Evolutionary conservation across 345 rosid genomes (phyloP), one percentile per base, ranked within the genome.

Genomic region (Brassica incana): DNA sequence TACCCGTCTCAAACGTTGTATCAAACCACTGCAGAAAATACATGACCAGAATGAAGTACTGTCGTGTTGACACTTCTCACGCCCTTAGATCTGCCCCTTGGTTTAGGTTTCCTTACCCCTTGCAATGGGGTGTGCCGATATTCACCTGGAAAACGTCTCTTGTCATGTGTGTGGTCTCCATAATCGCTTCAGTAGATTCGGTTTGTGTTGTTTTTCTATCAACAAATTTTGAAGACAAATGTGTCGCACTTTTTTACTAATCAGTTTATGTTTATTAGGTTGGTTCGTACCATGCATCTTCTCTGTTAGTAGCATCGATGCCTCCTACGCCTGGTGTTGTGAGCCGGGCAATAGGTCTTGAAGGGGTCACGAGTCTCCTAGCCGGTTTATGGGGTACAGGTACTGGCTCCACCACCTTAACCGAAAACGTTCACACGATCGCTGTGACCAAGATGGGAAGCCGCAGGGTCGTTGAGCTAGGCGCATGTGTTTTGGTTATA

Each of bases 331-430:
- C 85, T 30, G 98, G 99, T 65, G 88, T 95, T 78, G 87, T 95
- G 63, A 90, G 97, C 76, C 89, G 99, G 61, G 99, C 91, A 23
- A 93, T 95, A 69, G 99, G 99, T 78, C 95, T 95, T 59, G 99
- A 95, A 85, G 99, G 99, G 29, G 78, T 93, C 75, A 86, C 89
- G 54, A 91, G 98, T 76, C 67, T 95, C 85, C 78, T 95, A 87
- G 99, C 99, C 60, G 99, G 99, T 85, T 87, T 95, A 10, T 95
- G 99, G 98, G 99, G 99, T 16, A 93, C 89, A 23, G 99, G 99
- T 85, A 93, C 93, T 35, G 99, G 99, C 58, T 95, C 98, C 14
- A 89, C 97, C 32, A 90, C 98, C 7, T 84, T 95, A 58, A 93
- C 99, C 14, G 99, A 95, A 85, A 95, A 95, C 62, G 98, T 95